Percentiles rank a stretch among this genome's conserved stretches.
Conservation (phyloP, 2,329 filamentous ascomycete genomes). For the Monascus ruber region DNA sequence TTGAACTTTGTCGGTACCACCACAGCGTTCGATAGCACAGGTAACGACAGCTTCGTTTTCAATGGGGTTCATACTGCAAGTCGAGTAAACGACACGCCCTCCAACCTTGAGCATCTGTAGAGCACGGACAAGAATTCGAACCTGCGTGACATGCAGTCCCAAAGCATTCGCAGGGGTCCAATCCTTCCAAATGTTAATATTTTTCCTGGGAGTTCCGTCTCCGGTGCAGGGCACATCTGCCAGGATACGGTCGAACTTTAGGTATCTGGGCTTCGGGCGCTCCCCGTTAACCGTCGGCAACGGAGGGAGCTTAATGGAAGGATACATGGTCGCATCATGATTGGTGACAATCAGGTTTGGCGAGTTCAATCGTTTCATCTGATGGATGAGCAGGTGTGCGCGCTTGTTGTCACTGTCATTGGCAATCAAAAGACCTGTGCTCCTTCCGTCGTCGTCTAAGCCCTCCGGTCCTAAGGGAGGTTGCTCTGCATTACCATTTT, state of each 20-base stretch:
- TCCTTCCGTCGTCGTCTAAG: slow-evolving; percentile 64
- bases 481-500: slow-evolving; percentile 47
- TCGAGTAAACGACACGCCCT: slow-evolving; percentile 91
- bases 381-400: slow-evolving; percentile 92
- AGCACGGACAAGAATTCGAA: slow-evolving; percentile 79
- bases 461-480: slow-evolving; percentile 39
- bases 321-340: slow-evolving; percentile 92
- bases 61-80: slow-evolving; percentile 96
- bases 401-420: slow-evolving; percentile 97
- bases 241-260: slow-evolving; percentile 94
- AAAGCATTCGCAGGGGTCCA: slow-evolving; percentile 83
- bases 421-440: slow-evolving; percentile 83
- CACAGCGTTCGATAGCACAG: slow-evolving; percentile 79
- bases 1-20: slow-evolving; percentile 67
- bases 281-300: slow-evolving; percentile 42
- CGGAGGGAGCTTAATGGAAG: slow-evolving; percentile 73
- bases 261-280: slow-evolving; percentile 53
- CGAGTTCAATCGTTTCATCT: slow-evolving; percentile 92
- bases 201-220: slow-evolving; percentile 89
- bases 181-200: slow-evolving; percentile 85
- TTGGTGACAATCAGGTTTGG: slow-evolving; percentile 96
- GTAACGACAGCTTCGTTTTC: slow-evolving; percentile 92
- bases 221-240: slow-evolving; percentile 96
- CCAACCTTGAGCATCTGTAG: slow-evolving; percentile 94
- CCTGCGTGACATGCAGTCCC: slow-evolving; percentile 76